phyloP scores from a whole-genome alignment of 129 eudicot species.

The Daucus carota region DNA sequence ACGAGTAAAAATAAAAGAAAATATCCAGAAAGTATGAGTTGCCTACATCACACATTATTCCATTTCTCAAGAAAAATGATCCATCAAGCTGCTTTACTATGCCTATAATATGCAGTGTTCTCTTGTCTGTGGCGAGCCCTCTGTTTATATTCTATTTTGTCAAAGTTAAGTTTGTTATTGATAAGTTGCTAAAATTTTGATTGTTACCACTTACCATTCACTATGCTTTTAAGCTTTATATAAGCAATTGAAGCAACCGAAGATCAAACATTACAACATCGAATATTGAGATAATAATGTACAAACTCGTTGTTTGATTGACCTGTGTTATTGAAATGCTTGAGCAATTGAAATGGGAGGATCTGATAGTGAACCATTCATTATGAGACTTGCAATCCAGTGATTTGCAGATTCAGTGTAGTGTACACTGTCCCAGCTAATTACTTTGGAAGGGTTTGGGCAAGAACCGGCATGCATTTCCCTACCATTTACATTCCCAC shows the following conservation, averaged over 20 bases:
- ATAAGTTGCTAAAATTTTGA: not conserved
- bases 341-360: conserved; percentile 27
- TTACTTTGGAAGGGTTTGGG: conserved; percentile 27
- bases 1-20: too few relatives aligned
- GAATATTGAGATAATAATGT: not conserved
- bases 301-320: not conserved
- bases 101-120: not conserved
- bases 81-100: conserved; percentile 51
- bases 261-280: not conserved
- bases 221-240: not conserved
- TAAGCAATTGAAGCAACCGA: not conserved
- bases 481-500: conserved; percentile 14
- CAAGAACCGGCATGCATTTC: conserved; percentile 26
- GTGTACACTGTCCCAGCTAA: conserved; percentile 55
- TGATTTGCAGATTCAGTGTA: conserved; percentile 50
- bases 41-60: conserved; percentile 76
- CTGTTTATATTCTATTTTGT: too few relatives aligned
- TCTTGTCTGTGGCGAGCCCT: not conserved
- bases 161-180: not conserved
- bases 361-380: conserved; percentile 32
- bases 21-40: conserved; percentile 66
- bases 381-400: conserved; percentile 34
- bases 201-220: not conserved
- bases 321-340: conserved; percentile 15
- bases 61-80: conserved; percentile 70